Conservation (phyloP, 2,329 filamentous ascomycete genomes). For the Coleophoma crateriformis region DNA sequence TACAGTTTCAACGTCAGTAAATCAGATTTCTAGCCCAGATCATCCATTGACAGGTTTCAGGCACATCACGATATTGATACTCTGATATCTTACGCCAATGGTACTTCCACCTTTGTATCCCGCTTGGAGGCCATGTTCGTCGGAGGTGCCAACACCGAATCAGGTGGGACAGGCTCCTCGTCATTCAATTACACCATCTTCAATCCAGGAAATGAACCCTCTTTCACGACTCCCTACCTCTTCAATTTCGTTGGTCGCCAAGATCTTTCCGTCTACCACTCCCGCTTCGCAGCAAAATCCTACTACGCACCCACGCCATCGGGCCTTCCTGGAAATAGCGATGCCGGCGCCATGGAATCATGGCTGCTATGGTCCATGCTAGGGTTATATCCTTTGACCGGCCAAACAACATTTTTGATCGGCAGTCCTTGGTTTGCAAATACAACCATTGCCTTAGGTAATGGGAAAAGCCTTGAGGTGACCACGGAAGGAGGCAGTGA, state of each 20-base stretch:
- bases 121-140: constrained; percentile 47
- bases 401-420: constrained; percentile 62
- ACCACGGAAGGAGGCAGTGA: constrained; percentile 41
- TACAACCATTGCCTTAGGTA: constrained; percentile 53
- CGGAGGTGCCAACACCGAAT: constrained; percentile 30
- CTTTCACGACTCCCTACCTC: constrained; percentile 61
- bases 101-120: constrained; percentile 38
- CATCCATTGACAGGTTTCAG: constrained; percentile 39
- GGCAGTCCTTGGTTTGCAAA: constrained; percentile 58
- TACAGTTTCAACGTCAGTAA: constrained; percentile 26
- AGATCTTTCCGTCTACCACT: constrained; percentile 52
- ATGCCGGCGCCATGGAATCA: constrained; percentile 68
- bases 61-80: constrained; percentile 41
- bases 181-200: constrained; percentile 52
- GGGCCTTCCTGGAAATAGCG: constrained; percentile 65
- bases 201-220: constrained; percentile 37
- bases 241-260: constrained; percentile 63
- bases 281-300: constrained; percentile 50
- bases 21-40: constrained; percentile 8
- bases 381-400: constrained; percentile 62
- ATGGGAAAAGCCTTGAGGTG: constrained; percentile 46
- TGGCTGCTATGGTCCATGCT: constrained; percentile 67
- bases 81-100: constrained; percentile 41
- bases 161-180: constrained; percentile 26
- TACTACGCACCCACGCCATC: constrained; percentile 48